phyloP scores from a whole-genome alignment of 1,139 yeast genomes.

The Hansenula sp. region DNA sequence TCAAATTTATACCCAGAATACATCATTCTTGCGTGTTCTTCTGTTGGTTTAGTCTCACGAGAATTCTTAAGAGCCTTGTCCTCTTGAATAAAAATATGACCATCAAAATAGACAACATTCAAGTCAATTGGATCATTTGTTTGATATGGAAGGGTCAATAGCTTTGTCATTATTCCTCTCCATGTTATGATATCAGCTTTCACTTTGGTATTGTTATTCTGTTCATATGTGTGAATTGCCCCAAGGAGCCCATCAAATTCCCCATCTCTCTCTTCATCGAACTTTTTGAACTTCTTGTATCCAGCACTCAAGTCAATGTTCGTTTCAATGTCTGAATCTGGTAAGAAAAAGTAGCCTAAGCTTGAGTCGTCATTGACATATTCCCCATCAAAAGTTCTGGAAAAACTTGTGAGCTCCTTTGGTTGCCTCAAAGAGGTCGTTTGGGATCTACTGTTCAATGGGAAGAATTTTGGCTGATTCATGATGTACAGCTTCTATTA shows the following conservation, averaged over 20 bases:
- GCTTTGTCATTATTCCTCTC: conserved; percentile 74
- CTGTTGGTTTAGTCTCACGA: conserved; percentile 20
- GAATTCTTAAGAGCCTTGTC: conserved; percentile 37
- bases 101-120: conserved; percentile 67
- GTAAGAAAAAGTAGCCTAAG: conserved; percentile 70
- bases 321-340: conserved; percentile 57
- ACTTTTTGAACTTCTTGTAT: conserved; percentile 48
- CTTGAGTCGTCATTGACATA: conserved; percentile 47
- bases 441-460: conserved; percentile 45
- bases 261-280: conserved; percentile 49
- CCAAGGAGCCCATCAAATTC: conserved; percentile 57
- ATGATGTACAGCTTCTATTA: too few relatives aligned
- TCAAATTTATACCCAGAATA: conserved; percentile 87
- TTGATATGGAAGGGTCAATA: conserved; percentile 60
- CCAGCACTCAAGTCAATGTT: conserved; percentile 65
- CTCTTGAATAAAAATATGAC: conserved; percentile 77
- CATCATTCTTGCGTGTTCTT: conserved; percentile 45
- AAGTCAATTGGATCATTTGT: conserved; percentile 55
- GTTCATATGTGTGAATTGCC: conserved; percentile 57
- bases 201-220: conserved; percentile 38
- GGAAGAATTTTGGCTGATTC: conserved; percentile 26
- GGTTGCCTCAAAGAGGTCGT: conserved; percentile 68
- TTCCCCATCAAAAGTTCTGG: conserved; percentile 45
- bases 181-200: conserved; percentile 73
- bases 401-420: conserved; percentile 59